Base-by-base conservation (phyloP, 257 asterid species). In the Ophiorrhiza pumila region DNA sequence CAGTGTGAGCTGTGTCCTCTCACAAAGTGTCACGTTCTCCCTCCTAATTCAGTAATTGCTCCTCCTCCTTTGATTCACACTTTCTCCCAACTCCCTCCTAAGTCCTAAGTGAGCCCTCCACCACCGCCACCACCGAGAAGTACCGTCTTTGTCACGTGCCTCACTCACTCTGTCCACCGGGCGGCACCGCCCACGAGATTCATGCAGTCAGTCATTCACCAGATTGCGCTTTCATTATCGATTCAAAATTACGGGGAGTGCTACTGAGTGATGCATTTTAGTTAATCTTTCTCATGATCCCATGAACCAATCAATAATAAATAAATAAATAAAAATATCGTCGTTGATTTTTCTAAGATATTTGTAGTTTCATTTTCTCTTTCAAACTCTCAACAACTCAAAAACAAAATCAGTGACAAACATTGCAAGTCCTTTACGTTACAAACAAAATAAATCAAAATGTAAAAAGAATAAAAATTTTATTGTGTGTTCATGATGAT, bases 101-200 rank as follows among this genome's bases (percentile, higher is more conserved):
- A n/a, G n/a, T n/a, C 29, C 52, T 1, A 17, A 41, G 46, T 43
- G 42, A 45, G 55, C 43, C 62, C 70, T 43, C 79, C 63, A 79
- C 78, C 80, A 56, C 58, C 42, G 32, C 68, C 72, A 69, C 78
- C 72, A 65, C 77, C 81, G 55, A 5, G 62, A 43, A 65, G 53
- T 67, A 34, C 85, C 69, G 90, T 87, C 89, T 5, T 77, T 62
- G 76, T 87, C 90, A 83, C 88, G 87, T 87, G 87, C 81, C 61
- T 79, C 77, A 20, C 61, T 79, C 77, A 20, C 58, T 68, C 72
- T 60, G 57, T 71, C 25, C 71, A 68, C 45, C 74, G 65, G 90
- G 79, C 92, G 97, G 89, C 93, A 87, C 93, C 93, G 93, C 79
- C 96, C 80, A 35, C 37, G 25, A 7, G 43, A 25, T 41, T 49